Conservation (phyloP, 129 eudicot species). For the Apium graveolens region DNA sequence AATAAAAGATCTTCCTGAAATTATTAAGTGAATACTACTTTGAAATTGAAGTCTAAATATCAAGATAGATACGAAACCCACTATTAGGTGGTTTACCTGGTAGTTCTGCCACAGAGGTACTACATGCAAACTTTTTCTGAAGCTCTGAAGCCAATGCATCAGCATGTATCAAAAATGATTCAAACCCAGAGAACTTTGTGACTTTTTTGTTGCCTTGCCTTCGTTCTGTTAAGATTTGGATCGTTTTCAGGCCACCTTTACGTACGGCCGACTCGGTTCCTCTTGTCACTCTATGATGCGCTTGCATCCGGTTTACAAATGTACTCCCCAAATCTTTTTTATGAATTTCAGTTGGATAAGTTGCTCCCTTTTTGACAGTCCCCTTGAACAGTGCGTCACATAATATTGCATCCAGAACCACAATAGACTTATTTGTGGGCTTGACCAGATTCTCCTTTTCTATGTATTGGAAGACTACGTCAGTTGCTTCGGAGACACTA, state of each 20-base stretch:
- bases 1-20: not conserved
- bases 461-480: constrained; percentile 57
- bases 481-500: constrained; percentile 70
- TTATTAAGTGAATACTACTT: not conserved
- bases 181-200: constrained; percentile 83
- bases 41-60: not conserved
- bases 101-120: constrained; percentile 78
- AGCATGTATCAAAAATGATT: constrained; percentile 69
- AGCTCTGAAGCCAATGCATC: constrained; percentile 85
- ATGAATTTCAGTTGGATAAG: constrained; percentile 85
- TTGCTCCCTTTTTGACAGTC: constrained; percentile 75
- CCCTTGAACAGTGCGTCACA: constrained; percentile 96
- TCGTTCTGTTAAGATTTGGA: constrained; percentile 84
- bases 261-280: constrained; percentile 64
- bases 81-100: constrained; percentile 47
- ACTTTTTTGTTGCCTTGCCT: constrained; percentile 95
- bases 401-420: constrained; percentile 61
- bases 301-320: constrained; percentile 84
- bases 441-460: constrained; percentile 78
- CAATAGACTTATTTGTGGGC: constrained; percentile 53
- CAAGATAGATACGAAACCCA: not conserved
- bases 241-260: constrained; percentile 66
- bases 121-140: constrained; percentile 96
- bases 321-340: constrained; percentile 67
- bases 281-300: constrained; percentile 79